Base-by-base conservation (phyloP, 2,329 filamentous ascomycete genomes). In the Didymella sp. region DNA sequence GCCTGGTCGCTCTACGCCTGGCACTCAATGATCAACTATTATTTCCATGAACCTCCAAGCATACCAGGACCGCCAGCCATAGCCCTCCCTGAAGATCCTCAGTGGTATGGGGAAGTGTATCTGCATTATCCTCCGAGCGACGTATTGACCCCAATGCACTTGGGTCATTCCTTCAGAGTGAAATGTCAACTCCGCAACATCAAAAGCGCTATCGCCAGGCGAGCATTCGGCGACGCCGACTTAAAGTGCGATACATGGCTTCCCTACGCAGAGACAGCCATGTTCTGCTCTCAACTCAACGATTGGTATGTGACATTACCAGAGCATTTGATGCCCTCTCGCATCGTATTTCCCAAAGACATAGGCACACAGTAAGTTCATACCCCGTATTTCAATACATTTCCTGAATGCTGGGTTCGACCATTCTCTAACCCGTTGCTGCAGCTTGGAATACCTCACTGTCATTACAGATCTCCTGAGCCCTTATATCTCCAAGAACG, bases 1-100 rank as follows among this genome's bases (percentile, higher is more conserved):
- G 46, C 46, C 6, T 49, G 46, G 46, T 49, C 46, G 2, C 11
- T 49, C 2, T 49, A 21, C n/a, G 37, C 46, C 8, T 49, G 46
- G 46, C 46, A 49, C n/a, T 49, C 46, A 19, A 49, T 49, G 46
- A 49, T 49, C 17, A 49, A 25, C 24, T 49, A 49, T 19, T 49
- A 49, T 30, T 49, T 40, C 12, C 46, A 49, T 27, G 11, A 25
- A 19, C 11, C n/a, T 15, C 46, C 46, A 19, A 38, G 11, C 9
- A 31, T 49, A 27, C 6, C 33, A 21, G 24, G 40, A 17, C 46
- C 46, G 11, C 46, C 46, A 19, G 35, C 11, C 27, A 35, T 40
- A 4, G 2, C 24, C 9, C 25, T 49, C 2, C 46, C 46, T n/a
- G 46, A 49, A 7, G 33, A 49, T 9, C 35, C 46, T 19, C 25